Evolutionary conservation across 768 basidiomycete genomes (phyloP), one percentile per base, ranked within the genome.

Genomic region (Dendrothele bispora): DNA sequence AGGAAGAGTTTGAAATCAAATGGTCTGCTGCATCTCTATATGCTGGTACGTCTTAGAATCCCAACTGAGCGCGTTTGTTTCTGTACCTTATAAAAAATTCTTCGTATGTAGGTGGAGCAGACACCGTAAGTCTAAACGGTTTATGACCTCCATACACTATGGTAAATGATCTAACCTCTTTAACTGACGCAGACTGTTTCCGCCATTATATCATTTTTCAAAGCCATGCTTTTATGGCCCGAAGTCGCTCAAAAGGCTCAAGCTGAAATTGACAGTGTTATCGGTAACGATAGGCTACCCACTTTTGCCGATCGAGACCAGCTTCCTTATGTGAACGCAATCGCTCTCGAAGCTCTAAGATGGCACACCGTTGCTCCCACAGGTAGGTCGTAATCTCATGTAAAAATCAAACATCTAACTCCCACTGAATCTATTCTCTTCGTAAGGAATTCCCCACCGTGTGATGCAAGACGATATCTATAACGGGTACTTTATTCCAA

Each of bases 21-120:
- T 59, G 58, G 58, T 46, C 56, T 7, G 55, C 55, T 25, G 62
- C 65, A 7, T 58, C 69, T 21, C 64, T 69, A 8, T 65, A 67
- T 27, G 60, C 57, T 3, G 71, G 38, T 21, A 39, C 10, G 38
- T 39, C 20, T 12, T 10, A 21, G n/a, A 10, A 10, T 39, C 20
- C 20, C 20, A 10, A 11, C 38, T 10, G 10, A 12, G 10, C 60
- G 58, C 34, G 40, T 56, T 27, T 20, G 30, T 12, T 38, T 39
- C 46, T 39, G 7, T 42, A 26, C 7, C 27, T 22, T 11, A 34
- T 17, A 11, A 11, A 34, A 11, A 34, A 34, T 11, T 34, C 32
- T 34, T 11, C 21, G n/a, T 27, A 15, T 11, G 27, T 11, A 21
- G 41, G 66, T 17, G 69, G 68, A 2, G 61, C 61, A 15, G 59